Evolutionary conservation across 257 asterid genomes (phyloP).

Genomic region (Paulownia fortunei): DNA sequence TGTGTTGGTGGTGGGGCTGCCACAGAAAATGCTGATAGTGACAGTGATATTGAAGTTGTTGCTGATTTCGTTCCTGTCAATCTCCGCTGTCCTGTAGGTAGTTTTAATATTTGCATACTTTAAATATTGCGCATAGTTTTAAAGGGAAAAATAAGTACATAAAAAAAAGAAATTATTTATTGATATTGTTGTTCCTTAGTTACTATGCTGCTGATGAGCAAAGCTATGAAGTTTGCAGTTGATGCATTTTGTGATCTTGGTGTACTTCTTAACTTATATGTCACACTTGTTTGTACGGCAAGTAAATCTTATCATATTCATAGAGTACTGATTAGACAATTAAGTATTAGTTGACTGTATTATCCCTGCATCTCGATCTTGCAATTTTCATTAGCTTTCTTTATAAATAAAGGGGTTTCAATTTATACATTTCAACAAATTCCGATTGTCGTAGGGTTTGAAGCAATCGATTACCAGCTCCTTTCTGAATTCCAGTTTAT

Average conservation of each 20-base stretch:
- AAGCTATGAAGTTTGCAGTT: slow-evolving; percentile 23
- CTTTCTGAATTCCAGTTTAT: no score
- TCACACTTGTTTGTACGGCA: neutral
- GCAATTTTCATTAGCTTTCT: no score
- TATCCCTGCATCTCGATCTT: no score
- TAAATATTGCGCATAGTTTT: neutral
- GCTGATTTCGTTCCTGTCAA: slow-evolving; percentile 94
- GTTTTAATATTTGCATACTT: slow-evolving; percentile 31
- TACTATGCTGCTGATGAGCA: slow-evolving; percentile 16
- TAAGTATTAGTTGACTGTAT: no score
- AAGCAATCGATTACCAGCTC: no score
- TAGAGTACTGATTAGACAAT: no score
- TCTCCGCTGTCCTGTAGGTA: slow-evolving; percentile 98
- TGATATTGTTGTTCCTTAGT: neutral
- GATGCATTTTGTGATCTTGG: slow-evolving; percentile 15
- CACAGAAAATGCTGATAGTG: slow-evolving; percentile 82
- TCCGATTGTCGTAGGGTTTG: no score
- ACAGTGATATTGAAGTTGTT: slow-evolving; percentile 88
- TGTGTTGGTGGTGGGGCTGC: slow-evolving; percentile 71
- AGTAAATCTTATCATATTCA: no score
- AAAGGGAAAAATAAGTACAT: neutral
- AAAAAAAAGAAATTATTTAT: neutral
- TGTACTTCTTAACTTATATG: neutral
- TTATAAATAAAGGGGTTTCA: no score
- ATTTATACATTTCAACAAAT: no score